These are phyloP conservation scores for Termitomyces titanicus DNA, from an alignment of 768 basidiomycete species.

Conservation along the genomic window DNA sequence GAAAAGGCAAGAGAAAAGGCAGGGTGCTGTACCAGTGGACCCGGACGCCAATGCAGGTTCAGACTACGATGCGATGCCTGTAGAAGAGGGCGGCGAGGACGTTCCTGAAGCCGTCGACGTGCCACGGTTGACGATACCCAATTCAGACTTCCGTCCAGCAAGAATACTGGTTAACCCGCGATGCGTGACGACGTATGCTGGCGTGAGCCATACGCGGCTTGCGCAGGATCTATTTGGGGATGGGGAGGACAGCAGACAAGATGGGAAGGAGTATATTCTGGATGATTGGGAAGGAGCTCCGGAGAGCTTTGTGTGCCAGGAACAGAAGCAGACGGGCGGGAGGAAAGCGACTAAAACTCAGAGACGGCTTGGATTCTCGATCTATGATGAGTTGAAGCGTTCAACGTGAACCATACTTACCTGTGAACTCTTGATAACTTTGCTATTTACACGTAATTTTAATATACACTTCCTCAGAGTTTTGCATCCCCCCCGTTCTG, in stretches of 20 bases:
- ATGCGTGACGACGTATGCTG: conserved; percentile 97
- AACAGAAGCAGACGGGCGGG: conserved; percentile 88
- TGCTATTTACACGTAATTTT: too few species aligned
- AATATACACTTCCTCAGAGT: too few species aligned
- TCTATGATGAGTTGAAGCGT: conserved; percentile 63
- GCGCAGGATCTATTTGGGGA: conserved; percentile 93
- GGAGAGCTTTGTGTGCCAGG: conserved; percentile 97
- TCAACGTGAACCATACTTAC: conserved; percentile 4
- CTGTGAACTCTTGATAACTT: too few species aligned
- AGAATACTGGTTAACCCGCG: conserved; percentile 94
- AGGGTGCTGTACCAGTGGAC: conserved; percentile 36
- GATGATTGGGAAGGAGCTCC: conserved; percentile 97
- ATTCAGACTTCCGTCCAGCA: conserved; percentile 83
- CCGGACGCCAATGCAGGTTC: conserved; percentile 81
- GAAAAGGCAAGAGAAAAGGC: conserved; percentile 24
- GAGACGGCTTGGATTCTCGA: conserved; percentile 76
- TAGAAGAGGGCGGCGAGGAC: conserved; percentile 47
- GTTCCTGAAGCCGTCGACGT: conserved; percentile 34
- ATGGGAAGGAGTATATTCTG: conserved; percentile 70
- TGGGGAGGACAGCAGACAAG: conserved; percentile 50
- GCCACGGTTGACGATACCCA: conserved; percentile 65
- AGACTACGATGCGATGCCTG: conserved; percentile 85
- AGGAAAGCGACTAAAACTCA: conserved; percentile 87
- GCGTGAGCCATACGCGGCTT: conserved; percentile 92
- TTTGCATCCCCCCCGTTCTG: too few species aligned